Evolutionary conservation across 257 asterid species (phyloP).

Genomic region (Ligustrum vulgare): DNA sequence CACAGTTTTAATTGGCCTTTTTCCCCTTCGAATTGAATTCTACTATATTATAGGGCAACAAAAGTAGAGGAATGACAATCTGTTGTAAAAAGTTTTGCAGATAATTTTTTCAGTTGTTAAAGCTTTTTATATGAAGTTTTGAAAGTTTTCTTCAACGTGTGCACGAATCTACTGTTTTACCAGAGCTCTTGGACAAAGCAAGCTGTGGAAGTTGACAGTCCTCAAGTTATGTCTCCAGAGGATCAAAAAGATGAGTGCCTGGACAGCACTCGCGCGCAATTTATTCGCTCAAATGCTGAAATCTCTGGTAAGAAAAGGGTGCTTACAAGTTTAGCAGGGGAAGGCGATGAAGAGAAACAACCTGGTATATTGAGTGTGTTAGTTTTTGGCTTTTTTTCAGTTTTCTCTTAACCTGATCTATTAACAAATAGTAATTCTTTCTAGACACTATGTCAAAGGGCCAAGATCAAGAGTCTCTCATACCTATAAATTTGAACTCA

Average conservation of each 20-base stretch:
- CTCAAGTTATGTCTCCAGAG: slow-evolving; percentile 55
- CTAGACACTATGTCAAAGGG: slow-evolving; percentile 41
- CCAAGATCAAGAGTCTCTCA: slow-evolving; percentile 31
- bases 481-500: slow-evolving; percentile 37
- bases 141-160: slow-evolving; percentile 24
- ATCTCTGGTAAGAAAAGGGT: slow-evolving; percentile 36
- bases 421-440: slow-evolving; percentile 21
- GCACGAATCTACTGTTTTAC: slow-evolving; percentile 16
- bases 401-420: slow-evolving; percentile 16
- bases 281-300: slow-evolving; percentile 59
- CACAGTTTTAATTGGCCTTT: background rate
- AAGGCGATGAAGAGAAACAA: slow-evolving; percentile 39
- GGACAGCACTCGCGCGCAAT: slow-evolving; percentile 71
- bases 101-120: background rate
- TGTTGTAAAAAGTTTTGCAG: background rate
- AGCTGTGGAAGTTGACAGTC: slow-evolving; percentile 63
- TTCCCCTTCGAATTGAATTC: background rate
- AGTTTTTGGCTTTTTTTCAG: slow-evolving; percentile 15
- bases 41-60: background rate
- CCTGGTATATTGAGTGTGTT: slow-evolving; percentile 39
- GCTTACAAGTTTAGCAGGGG: slow-evolving; percentile 35
- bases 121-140: background rate
- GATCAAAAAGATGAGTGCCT: slow-evolving; percentile 52
- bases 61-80: background rate
- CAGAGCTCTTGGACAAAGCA: slow-evolving; percentile 91